phyloP scores from a whole-genome alignment of 2,329 filamentous ascomycete genomes.

The Colletotrichum shisoi region DNA sequence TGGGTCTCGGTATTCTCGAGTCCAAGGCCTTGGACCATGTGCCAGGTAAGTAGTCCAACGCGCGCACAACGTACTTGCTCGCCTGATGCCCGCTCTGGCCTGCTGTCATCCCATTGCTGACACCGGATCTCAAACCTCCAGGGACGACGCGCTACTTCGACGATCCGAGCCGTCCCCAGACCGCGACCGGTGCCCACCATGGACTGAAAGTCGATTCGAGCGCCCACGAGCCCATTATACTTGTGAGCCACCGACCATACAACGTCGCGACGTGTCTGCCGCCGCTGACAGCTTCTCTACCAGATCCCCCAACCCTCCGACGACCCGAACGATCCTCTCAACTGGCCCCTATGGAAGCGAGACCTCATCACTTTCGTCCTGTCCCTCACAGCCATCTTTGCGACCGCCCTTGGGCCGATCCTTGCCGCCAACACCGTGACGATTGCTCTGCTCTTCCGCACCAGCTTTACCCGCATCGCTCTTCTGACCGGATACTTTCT shows the following conservation, averaged over 20 bases:
- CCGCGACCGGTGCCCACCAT: constrained; percentile 50
- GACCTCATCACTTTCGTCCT: constrained; percentile 82
- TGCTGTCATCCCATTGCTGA: constrained; percentile 23
- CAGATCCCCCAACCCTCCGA: constrained; percentile 83
- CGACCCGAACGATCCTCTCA: constrained; percentile 86
- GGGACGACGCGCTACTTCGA: constrained; percentile 72
- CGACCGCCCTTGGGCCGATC: constrained; percentile 82
- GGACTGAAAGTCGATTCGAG: constrained; percentile 76
- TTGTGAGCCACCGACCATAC: constrained; percentile 59
- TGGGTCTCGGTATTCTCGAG: constrained; percentile 79
- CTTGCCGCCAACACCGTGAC: constrained; percentile 88
- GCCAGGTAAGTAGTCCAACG: constrained; percentile 65
- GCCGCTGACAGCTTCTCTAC: constrained; percentile 3
- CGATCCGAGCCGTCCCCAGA: constrained; percentile 60
- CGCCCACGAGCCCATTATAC: constrained; percentile 73
- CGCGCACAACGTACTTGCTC: not conserved
- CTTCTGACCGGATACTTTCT: constrained; percentile 88
- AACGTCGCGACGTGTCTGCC: not conserved
- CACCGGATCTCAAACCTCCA: constrained; percentile 43
- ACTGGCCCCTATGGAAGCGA: constrained; percentile 85
- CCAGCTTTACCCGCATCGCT: constrained; percentile 77
- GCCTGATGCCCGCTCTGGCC: constrained; percentile 21
- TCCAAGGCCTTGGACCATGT: constrained; percentile 72
- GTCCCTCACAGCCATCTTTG: constrained; percentile 82
- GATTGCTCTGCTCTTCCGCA: constrained; percentile 70